Conservation (phyloP, 148 eudicot species). For the Cornus suecica region DNA sequence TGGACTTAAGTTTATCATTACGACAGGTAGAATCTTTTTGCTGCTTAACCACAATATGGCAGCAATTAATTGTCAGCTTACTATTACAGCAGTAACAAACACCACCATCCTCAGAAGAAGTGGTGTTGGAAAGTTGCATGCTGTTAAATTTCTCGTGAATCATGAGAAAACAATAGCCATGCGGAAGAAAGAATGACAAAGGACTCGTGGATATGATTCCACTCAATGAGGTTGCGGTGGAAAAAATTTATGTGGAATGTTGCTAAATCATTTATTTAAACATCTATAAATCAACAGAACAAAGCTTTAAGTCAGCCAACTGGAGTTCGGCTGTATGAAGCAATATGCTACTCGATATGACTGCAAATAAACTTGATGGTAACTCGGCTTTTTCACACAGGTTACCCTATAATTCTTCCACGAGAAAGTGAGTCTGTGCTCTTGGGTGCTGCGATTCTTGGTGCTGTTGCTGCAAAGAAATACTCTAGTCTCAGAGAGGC, state of each 20-base stretch:
- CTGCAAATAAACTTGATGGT: neutral
- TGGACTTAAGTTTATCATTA: neutral
- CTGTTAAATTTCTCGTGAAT: too few relatives aligned
- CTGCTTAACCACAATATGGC: neutral
- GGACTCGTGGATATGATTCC: neutral
- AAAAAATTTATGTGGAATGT: neutral
- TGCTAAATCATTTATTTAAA: neutral
- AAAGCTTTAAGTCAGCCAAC: too few relatives aligned
- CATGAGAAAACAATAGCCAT: neutral
- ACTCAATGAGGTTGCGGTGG: neutral
- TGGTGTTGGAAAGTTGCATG: too few relatives aligned
- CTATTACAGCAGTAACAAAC: too few relatives aligned
- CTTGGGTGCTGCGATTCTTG: constrained; percentile 92
- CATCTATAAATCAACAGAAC: neutral
- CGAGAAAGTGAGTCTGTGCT: constrained; percentile 91
- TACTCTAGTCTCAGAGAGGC: constrained; percentile 68
- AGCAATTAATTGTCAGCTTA: too few relatives aligned
- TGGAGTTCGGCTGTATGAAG: neutral
- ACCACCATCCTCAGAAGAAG: too few relatives aligned
- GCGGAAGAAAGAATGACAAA: too few relatives aligned
- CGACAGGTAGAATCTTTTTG: neutral
- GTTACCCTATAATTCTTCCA: constrained; percentile 84
- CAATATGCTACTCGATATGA: neutral
- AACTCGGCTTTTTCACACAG: constrained; percentile 25
- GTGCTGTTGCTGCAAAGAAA: constrained; percentile 93